Percentiles rank a stretch among this genome's conserved stretches.
These are phyloP conservation scores for Nicotiana attenuata DNA, from an alignment of 257 asterid genomes.

Conservation along the genomic window DNA sequence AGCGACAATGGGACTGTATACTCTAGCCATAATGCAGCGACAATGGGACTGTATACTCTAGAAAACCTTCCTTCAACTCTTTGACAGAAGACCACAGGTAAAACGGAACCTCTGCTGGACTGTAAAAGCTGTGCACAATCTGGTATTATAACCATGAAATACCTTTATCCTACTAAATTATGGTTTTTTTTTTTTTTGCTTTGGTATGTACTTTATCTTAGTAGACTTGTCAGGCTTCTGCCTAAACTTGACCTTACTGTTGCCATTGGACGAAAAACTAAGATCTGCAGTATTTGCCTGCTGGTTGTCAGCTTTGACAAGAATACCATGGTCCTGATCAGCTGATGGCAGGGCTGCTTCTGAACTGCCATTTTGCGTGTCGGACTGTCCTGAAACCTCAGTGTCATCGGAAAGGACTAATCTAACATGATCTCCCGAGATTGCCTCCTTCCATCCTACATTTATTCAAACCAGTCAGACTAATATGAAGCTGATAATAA, in stretches of 20 bases:
- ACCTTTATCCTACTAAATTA: slow-evolving; percentile 4
- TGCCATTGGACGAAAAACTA: slow-evolving; percentile 13
- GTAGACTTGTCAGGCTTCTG: slow-evolving; percentile 40
- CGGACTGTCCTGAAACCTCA: slow-evolving; percentile 31
- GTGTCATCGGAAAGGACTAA: slow-evolving; percentile 48
- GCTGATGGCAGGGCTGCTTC: slow-evolving; percentile 21
- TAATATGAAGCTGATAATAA: background rate
- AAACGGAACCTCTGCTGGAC: slow-evolving; percentile 47
- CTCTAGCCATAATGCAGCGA: slow-evolving; percentile 11
- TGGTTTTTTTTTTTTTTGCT: slow-evolving; percentile 29
- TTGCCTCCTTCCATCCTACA: slow-evolving; percentile 88
- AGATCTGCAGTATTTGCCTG: slow-evolving; percentile 7
- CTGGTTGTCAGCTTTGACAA: slow-evolving; percentile 25
- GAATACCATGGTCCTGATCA: slow-evolving; percentile 13
- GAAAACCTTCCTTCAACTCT: slow-evolving; percentile 21
- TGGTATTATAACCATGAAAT: slow-evolving; percentile 4
- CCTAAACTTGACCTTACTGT: slow-evolving; percentile 25
- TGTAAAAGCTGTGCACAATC: background rate
- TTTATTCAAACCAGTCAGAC: slow-evolving; percentile 4
- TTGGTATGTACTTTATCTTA: slow-evolving; percentile 53
- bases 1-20: slow-evolving; percentile 3
- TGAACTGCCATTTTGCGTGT: slow-evolving; percentile 18
- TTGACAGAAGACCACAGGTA: slow-evolving; percentile 46
- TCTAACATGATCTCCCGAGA: slow-evolving; percentile 58
- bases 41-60: slow-evolving; percentile 9